Base-by-base conservation (phyloP, 768 basidiomycete species). In the Symmetrospora coprosmae region DNA sequence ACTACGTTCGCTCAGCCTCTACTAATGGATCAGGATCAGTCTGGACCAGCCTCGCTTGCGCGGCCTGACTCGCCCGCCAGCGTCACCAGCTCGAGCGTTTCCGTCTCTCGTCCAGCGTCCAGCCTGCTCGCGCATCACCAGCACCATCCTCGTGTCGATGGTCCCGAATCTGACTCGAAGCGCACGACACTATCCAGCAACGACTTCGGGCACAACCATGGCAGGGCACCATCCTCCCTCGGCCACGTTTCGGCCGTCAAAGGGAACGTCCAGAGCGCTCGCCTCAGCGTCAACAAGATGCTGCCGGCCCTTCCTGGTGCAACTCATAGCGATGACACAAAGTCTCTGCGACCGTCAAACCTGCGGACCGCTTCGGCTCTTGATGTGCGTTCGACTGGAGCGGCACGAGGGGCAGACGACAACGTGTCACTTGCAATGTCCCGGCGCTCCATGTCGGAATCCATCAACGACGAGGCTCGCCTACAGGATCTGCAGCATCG, bases 291-390 rank as follows among this genome's bases (percentile, higher is more conserved):
- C 13, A 58, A 58, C 25, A 58, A 58, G 43, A 58, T 19, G 9
- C 33, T 58, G 11, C 55, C 55, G 25, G 41, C 55, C 6, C 41
- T 58, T 30, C 55, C 55, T n/a, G n/a, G n/a, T n/a, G n/a, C n/a
- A n/a, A n/a, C n/a, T n/a, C n/a, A n/a, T n/a, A n/a, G n/a, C n/a
- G n/a, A n/a, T n/a, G n/a, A n/a, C n/a, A n/a, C n/a, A n/a, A n/a
- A n/a, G n/a, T n/a, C n/a, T n/a, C n/a, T n/a, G n/a, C n/a, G n/a
- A n/a, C n/a, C n/a, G n/a, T n/a, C n/a, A n/a, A n/a, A n/a, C n/a
- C n/a, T n/a, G n/a, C n/a, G n/a, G n/a, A n/a, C n/a, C n/a, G n/a
- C n/a, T n/a, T n/a, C n/a, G n/a, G n/a, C n/a, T n/a, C n/a, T n/a
- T n/a, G n/a, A n/a, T n/a, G n/a, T n/a, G n/a, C n/a, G n/a, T n/a